Base-by-base conservation (phyloP, 164 flowering plant genomes). In the Tetracentron sinense region DNA sequence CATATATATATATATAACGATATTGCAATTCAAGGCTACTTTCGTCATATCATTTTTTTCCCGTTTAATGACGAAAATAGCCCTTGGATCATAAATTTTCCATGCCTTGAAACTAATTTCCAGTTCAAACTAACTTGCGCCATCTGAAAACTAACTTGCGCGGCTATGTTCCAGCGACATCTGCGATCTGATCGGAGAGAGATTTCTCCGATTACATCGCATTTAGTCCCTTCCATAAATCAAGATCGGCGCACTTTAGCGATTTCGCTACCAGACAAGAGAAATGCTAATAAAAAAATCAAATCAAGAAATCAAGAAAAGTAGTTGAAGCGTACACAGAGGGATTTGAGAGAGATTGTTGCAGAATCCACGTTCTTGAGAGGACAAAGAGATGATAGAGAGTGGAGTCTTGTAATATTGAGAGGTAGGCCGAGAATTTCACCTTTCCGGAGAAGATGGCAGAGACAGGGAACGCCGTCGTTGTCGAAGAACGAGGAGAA, bases 371-470 rank as follows among this genome's bases (percentile, higher is more conserved):
- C 38, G 48, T 42, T 64, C 29, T 6, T 44, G 0, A 15, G 30
- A 19, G 60, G 42, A 58, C 90, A 83, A 25, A 60, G 44, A 14
- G 75, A 72, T 7, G 79, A 53, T 19, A 82, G 80, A 22, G 82
- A 68, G 58, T 59, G 58, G 47, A 82, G 31, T 44, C 74, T 59
- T 6, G 80, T 30, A 20, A 42, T 6, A 60, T 86, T 66, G 63
- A 86, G 52, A 20, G 88, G 84, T 70, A 78, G 78, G 12, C 85
- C 84, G 50, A 82, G 63, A 42, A 82, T 60, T 31, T 22, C 23
- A 26, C 84, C 82, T 53, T 75, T 71, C 22, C 61, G 74, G 46
- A 77, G 35, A n/a, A 82, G 80, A 67, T 77, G 65, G 53, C 88
- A 86, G 72, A 77, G 61, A 68, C 85, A 80, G 56, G n/a, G n/a